A percentile compares a stretch with the other conserved stretches of the same genome.
phyloP scores from a whole-genome alignment of 2,329 filamentous ascomycete genomes.

The Pseudocercospora ulei region DNA sequence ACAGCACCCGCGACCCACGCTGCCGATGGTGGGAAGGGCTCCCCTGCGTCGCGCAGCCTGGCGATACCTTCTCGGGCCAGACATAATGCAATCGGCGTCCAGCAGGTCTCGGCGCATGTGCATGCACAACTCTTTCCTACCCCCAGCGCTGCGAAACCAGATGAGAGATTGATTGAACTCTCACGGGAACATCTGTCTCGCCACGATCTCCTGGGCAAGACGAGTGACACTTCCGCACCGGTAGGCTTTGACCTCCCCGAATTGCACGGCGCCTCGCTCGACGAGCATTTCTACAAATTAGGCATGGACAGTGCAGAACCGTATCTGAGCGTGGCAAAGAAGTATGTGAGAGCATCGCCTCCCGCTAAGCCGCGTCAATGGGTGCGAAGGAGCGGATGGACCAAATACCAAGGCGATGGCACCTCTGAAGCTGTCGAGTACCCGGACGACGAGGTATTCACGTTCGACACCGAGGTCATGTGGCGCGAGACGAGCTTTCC shows the following conservation, averaged over 20 bases:
- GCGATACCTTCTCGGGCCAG: slow-evolving; percentile 48
- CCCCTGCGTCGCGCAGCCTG: slow-evolving; percentile 17
- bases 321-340: slow-evolving; percentile 63
- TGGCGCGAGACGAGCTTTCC: slow-evolving; percentile 87
- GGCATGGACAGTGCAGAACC: slow-evolving; percentile 81
- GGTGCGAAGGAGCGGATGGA: slow-evolving; percentile 78
- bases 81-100: slow-evolving; percentile 87
- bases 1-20: slow-evolving; percentile 12
- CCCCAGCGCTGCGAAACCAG: slow-evolving; percentile 51
- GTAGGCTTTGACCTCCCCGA: slow-evolving; percentile 77
- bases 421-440: slow-evolving; percentile 60
- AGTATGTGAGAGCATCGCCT: slow-evolving; percentile 55
- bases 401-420: slow-evolving; percentile 74
- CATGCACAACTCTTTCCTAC: slow-evolving; percentile 69
- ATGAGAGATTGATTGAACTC: slow-evolving; percentile 67
- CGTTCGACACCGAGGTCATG: slow-evolving; percentile 95
- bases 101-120: slow-evolving; percentile 78
- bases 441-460: slow-evolving; percentile 71
- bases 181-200: slow-evolving; percentile 71
- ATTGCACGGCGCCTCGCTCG: slow-evolving; percentile 68
- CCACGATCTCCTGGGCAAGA: slow-evolving; percentile 85
- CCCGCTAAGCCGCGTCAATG: slow-evolving; percentile 60
- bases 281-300: slow-evolving; percentile 88
- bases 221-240: slow-evolving; percentile 61
- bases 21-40: slow-evolving; percentile 4